Evolutionary conservation across 768 basidiomycete genomes (phyloP), one percentile per base, ranked within the genome.

Genomic region (Amanita exitialis): DNA sequence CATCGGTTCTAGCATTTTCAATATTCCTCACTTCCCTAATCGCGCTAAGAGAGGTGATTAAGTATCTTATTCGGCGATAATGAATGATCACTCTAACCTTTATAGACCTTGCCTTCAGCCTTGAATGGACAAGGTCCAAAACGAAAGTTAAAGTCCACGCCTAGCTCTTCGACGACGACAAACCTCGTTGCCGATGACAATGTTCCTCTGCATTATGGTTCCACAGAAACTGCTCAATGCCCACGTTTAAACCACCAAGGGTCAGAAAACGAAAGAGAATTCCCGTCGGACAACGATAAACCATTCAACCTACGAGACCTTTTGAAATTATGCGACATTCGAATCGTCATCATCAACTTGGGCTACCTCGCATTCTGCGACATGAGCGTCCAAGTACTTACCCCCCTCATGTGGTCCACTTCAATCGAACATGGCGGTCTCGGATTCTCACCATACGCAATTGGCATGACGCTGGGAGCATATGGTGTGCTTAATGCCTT

Each of bases 381-480:
- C 21, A 27, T 38, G 30, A 25, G 28, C 30, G 18, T 23, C 36
- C 44, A 47, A 27, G 47, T 27, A n/a, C 34, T 48, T n/a, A 15
- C 10, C 6, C 64, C 65, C 3, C 61, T 69, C 39, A 55, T 69
- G 50, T 67, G 62, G 51, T 75, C 78, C 23, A 79, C 79, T 0
- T 76, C 83, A 1, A 61, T 76, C 42, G 59, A 62, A 6, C 60
- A 73, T 3, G 82, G 82, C 13, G 82, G 82, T 0, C 70, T 83
- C 18, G 79, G 79, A 10, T 64, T 81, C 34, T 61, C 69, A 27
- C 74, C 80, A 3, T 69, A 69, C 18, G 57, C 59, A 6, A 83
- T 85, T 23, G 82, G 82, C 13, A 63, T 66, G 15, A 73, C 79
- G 45, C 67, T 80, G 49, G 70, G 75, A 8, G 50, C 61, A 1